A percentile compares a stretch with the other conserved stretches of the same genome.
Evolutionary conservation across 768 basidiomycete genomes (phyloP).

Genomic region (Crepidotus variabilis): DNA sequence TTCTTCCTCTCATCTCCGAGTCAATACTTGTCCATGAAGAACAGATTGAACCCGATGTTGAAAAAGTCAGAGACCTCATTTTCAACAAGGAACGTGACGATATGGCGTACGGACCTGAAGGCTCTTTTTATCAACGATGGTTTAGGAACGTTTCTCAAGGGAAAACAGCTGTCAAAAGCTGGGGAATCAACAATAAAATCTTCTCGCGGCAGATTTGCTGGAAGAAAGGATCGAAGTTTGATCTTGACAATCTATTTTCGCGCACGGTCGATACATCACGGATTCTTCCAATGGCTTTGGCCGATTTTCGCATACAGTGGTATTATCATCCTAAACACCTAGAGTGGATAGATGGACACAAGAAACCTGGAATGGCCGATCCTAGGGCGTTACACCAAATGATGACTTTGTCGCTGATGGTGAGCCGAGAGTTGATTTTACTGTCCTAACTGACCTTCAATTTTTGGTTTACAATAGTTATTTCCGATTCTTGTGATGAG

Average conservation of each 20-base stretch:
- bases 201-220: slow-evolving; percentile 10
- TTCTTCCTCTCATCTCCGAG: background rate
- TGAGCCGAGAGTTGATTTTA: background rate
- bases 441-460: background rate
- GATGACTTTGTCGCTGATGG: background rate
- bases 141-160: background rate
- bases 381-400: slow-evolving; percentile 2
- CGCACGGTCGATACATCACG: slow-evolving; percentile 19
- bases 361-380: background rate
- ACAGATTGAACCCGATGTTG: background rate
- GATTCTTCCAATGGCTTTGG: slow-evolving; percentile 18
- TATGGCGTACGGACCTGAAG: background rate
- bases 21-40: background rate
- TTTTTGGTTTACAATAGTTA: slow-evolving; percentile 8
- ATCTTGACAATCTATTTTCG: slow-evolving; percentile 18
- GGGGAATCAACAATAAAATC: background rate
- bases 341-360: slow-evolving; percentile 12
- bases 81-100: background rate
- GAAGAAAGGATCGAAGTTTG: slow-evolving; percentile 14
- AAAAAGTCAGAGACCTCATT: background rate
- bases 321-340: slow-evolving; percentile 14
- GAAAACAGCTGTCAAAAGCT: background rate
- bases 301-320: slow-evolving; percentile 20
- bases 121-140: background rate
- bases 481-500: slow-evolving; percentile 20